These are phyloP conservation scores for Starmera amethionina DNA, from an alignment of 805 yeast genomes.

Conservation along the genomic window DNA sequence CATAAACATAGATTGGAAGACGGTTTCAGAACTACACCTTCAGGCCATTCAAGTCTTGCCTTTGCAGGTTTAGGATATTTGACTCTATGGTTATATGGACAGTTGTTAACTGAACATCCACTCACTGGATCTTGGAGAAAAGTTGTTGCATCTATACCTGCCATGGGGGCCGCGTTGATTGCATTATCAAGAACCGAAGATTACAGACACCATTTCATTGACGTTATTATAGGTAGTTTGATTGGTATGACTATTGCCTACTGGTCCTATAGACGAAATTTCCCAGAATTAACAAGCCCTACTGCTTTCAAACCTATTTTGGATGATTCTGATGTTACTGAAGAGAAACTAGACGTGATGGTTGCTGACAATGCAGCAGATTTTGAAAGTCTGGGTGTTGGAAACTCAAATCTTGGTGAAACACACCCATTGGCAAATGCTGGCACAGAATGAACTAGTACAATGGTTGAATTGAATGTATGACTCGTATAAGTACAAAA, in stretches of 20 bases:
- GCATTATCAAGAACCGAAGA: slow-evolving; percentile 87
- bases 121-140: slow-evolving; percentile 57
- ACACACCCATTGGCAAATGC: too few relatives aligned
- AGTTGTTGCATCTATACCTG: slow-evolving; percentile 41
- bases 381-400: too few relatives aligned
- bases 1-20: slow-evolving; percentile 38
- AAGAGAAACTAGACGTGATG: slow-evolving; percentile 14
- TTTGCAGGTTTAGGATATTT: slow-evolving; percentile 59
- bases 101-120: slow-evolving; percentile 38
- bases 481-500: too few relatives aligned
- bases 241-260: slow-evolving; percentile 56
- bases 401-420: not conserved
- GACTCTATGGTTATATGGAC: slow-evolving; percentile 61
- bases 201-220: slow-evolving; percentile 88
- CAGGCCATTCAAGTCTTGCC: slow-evolving; percentile 69
- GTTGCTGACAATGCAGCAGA: slow-evolving; percentile 10
- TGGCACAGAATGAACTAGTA: too few relatives aligned
- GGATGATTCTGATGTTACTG: slow-evolving; percentile 29
- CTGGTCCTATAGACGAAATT: slow-evolving; percentile 28
- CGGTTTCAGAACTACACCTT: slow-evolving; percentile 76
- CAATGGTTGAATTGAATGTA: too few relatives aligned
- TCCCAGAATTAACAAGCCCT: slow-evolving; percentile 25
- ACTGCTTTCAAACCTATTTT: slow-evolving; percentile 29
- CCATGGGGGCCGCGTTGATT: slow-evolving; percentile 59
- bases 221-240: slow-evolving; percentile 62